phyloP scores from a whole-genome alignment of 345 rosid genomes.

The Rhodamnia rubescens region DNA sequence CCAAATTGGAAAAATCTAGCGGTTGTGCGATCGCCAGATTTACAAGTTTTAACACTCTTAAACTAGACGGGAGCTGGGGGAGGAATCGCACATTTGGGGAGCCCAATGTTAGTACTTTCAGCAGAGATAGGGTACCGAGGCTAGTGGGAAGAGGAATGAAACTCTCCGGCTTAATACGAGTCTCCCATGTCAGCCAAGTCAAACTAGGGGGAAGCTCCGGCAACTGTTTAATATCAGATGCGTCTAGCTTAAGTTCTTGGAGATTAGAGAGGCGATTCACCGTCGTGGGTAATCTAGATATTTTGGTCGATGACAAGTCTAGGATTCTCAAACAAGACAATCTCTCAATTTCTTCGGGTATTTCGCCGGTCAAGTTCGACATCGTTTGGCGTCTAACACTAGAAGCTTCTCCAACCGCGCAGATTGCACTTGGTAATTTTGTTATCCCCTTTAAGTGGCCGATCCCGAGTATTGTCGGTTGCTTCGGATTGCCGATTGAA shows the following conservation, averaged over 20 bases:
- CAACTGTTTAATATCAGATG: no score
- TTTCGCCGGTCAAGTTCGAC: neutral
- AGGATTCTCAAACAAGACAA: neutral
- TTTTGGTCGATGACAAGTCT: neutral
- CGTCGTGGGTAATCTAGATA: neutral
- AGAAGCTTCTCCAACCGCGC: neutral
- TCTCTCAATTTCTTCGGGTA: neutral
- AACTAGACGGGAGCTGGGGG: neutral
- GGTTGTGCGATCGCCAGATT: neutral
- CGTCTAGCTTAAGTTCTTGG: neutral
- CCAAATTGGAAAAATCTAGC: neutral
- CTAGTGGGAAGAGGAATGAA: no score
- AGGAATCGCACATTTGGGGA: no score
- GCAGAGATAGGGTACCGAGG: no score
- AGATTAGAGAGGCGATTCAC: neutral
- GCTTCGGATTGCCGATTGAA: neutral
- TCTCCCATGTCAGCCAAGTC: no score
- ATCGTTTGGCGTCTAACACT: neutral
- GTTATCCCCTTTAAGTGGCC: neutral
- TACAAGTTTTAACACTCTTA: fast-evolving
- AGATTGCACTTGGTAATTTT: neutral
- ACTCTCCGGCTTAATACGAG: no score
- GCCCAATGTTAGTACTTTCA: no score
- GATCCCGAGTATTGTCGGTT: neutral
- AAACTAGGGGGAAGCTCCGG: no score